Evolutionary conservation across 192 early-diverging fungal species (phyloP).

Genomic region (Linnemannia hyalina): DNA sequence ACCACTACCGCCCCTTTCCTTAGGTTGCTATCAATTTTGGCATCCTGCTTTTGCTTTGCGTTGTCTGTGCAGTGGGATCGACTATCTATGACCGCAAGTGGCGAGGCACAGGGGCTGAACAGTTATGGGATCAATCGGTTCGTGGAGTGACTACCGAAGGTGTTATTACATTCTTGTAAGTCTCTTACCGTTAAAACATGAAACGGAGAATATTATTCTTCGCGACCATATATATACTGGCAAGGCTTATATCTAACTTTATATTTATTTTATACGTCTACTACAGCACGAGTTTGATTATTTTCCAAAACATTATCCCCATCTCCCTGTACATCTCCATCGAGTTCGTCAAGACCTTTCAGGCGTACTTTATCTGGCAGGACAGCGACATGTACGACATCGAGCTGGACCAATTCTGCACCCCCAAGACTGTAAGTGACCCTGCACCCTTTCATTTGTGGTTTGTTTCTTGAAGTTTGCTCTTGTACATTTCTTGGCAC

Average conservation of each 20-base stretch:
- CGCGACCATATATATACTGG: background rate
- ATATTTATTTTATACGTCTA: constrained; percentile 18
- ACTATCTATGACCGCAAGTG: constrained; percentile 33
- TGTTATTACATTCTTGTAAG: constrained; percentile 60
- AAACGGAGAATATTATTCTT: background rate
- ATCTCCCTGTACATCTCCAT: constrained; percentile 96
- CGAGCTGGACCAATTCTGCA: constrained; percentile 67
- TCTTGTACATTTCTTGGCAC: background rate
- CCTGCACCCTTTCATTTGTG: constrained; percentile 9
- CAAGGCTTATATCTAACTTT: background rate
- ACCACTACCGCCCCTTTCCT: background rate
- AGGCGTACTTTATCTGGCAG: constrained; percentile 91
- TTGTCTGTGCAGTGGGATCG: constrained; percentile 56
- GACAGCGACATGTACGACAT: constrained; percentile 92
- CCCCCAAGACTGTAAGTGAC: constrained; percentile 74
- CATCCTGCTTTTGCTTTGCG: constrained; percentile 52
- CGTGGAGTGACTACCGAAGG: constrained; percentile 19
- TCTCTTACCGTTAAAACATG: background rate
- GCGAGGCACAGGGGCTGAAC: constrained; percentile 11
- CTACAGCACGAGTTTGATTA: constrained; percentile 85
- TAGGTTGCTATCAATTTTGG: constrained; percentile 60
- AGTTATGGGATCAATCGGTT: constrained; percentile 22
- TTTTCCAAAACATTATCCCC: constrained; percentile 97
- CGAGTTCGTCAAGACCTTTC: constrained; percentile 91
- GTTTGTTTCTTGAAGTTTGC: background rate